Evolutionary conservation across 306 rosid species (phyloP), one percentile per base, ranked within the genome.

Genomic region (Citrullus mucosospermus): DNA sequence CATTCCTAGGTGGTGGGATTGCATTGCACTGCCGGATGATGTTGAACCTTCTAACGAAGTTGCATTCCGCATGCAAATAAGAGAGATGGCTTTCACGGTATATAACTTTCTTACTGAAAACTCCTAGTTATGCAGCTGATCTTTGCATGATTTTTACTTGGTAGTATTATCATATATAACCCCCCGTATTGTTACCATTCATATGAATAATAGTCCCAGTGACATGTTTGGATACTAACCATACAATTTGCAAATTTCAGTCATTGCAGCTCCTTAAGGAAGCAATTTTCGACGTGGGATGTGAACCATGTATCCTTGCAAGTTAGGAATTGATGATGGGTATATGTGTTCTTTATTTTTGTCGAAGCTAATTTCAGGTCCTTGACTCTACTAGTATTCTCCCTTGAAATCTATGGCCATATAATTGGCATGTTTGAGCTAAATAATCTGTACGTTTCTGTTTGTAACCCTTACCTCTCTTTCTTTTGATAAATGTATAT

Each of bases 381-480:
- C 95, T 91, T 88, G 83, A 95, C 91, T 78, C 63, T 75, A 61
- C 55, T 82, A 91, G 98, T 95, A 78, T 91, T 95, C 90, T 95
- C 97, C 82, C 97, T 95, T 41, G 96, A 95, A 79, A 87, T 92
- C 32, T 92, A 89, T 82, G 98, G 98, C 56, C 96, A 91, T 72
- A 88, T 95, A 82, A 92, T 95, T 25, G 98, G 97, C 91, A 89
- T 95, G 97, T 95, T 88, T 83, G 98, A 95, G 92, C 91, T 89
- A 87, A 95, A 92, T 81, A 91, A 95, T 88, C 97, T 95, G 97
- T 92, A 89, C 91, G 80, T 85, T 58, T 41, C 79, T 58, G 78
- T 65, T 70, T 36, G 12, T 73, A 75, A 75, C 12, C 25, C 60
- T 9, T 76, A 53, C 43, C 17, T 75, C 30, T 54, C 50, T 36